These are phyloP conservation scores for Cornus controversa DNA, from an alignment of 148 eudicot genomes.

Conservation along the genomic window DNA sequence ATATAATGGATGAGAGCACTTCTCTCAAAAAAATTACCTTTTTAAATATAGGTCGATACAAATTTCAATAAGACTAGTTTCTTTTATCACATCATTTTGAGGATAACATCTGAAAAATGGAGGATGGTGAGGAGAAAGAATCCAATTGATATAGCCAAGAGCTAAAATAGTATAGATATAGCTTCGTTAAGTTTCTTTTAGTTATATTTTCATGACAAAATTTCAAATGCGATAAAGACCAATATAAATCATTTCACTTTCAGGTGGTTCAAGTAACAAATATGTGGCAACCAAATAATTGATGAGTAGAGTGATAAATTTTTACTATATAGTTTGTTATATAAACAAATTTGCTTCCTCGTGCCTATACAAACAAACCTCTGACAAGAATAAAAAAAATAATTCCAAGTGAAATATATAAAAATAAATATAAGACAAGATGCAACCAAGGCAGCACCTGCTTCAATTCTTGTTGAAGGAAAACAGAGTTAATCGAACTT, in stretches of 20 bases:
- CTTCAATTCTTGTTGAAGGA: neutral
- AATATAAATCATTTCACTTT: too few species aligned
- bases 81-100: neutral
- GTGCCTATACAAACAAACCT: neutral
- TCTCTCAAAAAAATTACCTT: neutral
- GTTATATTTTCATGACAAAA: neutral
- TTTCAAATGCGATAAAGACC: neutral
- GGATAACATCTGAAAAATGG: too few species aligned
- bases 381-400: too few species aligned
- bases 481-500: neutral
- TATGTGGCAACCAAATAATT: too few species aligned
- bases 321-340: neutral
- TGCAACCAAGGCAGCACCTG: neutral
- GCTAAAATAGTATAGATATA: neutral
- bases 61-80: neutral
- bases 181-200: neutral
- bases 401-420: too few species aligned
- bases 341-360: neutral
- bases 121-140: neutral
- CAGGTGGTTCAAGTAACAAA: too few species aligned
- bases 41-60: too few species aligned
- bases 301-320: neutral
- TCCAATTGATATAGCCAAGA: neutral
- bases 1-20: neutral
- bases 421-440: neutral